Percentiles rank a stretch among this genome's conserved stretches.
Conservation (phyloP, 2,329 filamentous ascomycete species). For the Penicillium frequentans region DNA sequence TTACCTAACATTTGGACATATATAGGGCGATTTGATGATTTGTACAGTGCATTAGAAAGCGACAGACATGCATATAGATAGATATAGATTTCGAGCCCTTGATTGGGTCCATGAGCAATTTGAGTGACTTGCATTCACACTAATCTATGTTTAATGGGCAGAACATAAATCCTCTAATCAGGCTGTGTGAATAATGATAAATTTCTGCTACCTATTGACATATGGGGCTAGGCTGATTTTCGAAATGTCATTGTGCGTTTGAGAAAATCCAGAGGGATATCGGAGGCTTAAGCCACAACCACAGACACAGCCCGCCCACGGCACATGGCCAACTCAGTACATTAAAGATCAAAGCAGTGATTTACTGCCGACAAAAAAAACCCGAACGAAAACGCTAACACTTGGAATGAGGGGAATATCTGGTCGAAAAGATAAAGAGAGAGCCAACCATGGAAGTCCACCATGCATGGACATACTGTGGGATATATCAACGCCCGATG, state of each 20-base stretch:
- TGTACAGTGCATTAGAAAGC: neutral
- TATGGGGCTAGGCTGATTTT: neutral
- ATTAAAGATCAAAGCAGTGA: neutral
- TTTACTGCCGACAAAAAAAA: conserved; percentile 1
- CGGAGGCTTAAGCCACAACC: neutral
- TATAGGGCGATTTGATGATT: neutral
- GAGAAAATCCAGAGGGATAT: neutral
- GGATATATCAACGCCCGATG: neutral
- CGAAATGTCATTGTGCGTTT: neutral
- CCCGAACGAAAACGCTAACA: conserved; percentile 8
- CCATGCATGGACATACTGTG: neutral
- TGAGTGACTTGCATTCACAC: neutral
- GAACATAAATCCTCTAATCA: neutral
- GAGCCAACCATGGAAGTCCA: conserved; percentile 1
- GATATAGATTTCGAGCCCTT: neutral
- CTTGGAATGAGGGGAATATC: conserved; percentile 17
- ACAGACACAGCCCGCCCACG: conserved; percentile 1
- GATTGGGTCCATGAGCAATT: neutral
- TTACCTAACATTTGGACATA: conserved; percentile 3
- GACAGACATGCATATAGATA: neutral
- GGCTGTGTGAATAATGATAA: too few species aligned
- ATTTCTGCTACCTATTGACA: neutral
- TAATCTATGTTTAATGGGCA: neutral
- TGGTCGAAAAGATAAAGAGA: conserved; percentile 4
- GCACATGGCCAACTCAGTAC: neutral